phyloP scores from a whole-genome alignment of 768 basidiomycete genomes.

The Termitomyces sp. region DNA sequence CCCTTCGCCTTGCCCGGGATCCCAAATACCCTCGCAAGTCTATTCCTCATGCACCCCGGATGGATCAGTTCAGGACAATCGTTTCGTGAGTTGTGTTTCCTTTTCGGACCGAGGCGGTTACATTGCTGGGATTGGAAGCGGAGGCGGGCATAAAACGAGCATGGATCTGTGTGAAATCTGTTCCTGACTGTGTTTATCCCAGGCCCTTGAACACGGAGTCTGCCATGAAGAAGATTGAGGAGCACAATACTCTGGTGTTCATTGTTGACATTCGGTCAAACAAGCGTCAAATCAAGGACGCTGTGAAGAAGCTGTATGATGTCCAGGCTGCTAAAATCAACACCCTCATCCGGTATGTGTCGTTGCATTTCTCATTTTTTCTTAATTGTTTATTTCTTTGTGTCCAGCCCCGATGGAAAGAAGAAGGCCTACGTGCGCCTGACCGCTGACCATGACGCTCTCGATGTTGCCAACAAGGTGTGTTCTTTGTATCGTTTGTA shows the following conservation, averaged over 20 bases:
- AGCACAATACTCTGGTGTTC: constrained; percentile 99
- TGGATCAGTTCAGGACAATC: constrained; percentile 96
- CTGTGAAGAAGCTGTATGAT: constrained; percentile 98
- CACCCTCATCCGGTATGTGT: constrained; percentile 88
- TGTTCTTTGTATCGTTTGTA: constrained; percentile 5
- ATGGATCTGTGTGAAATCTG: background rate
- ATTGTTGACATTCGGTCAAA: constrained; percentile 92
- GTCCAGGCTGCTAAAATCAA: constrained; percentile 95
- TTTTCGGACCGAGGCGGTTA: background rate
- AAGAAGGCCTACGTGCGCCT: constrained; percentile 99
- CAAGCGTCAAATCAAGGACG: constrained; percentile 99
- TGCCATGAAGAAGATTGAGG: constrained; percentile 99
- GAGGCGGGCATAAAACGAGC: background rate
- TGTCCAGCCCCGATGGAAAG: constrained; percentile 85
- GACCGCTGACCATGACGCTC: constrained; percentile 91
- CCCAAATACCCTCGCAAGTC: constrained; percentile 97
- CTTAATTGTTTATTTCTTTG: background rate
- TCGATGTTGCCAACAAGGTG: constrained; percentile 98
- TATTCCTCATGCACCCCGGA: constrained; percentile 84
- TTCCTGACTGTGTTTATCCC: background rate
- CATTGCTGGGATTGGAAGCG: background rate
- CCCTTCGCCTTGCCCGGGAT: constrained; percentile 73
- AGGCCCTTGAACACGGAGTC: constrained; percentile 92
- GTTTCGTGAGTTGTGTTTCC: constrained; percentile 61
- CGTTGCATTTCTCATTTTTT: background rate